Base-by-base conservation (phyloP, 805 yeast genomes). In the Millerago galiae region DNA sequence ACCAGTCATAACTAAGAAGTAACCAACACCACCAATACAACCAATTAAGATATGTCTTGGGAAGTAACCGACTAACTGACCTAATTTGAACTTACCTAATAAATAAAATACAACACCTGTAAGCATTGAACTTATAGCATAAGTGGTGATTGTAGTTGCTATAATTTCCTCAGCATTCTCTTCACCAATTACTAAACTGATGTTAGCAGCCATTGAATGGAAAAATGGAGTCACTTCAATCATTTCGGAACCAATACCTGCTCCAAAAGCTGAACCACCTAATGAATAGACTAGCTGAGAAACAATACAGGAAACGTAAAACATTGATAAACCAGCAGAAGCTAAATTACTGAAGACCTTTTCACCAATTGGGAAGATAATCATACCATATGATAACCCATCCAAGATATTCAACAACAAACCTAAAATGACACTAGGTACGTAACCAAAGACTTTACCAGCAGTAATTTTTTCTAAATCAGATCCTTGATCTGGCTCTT, bases 191-290 rank as follows among this genome's bases (percentile, higher is more conserved):
- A 71, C 68, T 3, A 63, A 58, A 60, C 81, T 68, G 38, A 93
- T 81, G 12, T 81, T 68, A 24, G 75, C 68, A 1, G 97, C 97
- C 95, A 93, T 90, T 3, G 95, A 74, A 58, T 93, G 99, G 69
- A 91, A 91, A 61, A 93, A 93, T 2, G 99, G 99, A 2, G 96
- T 95, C n/a, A 93, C 88, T 61, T 93, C 99, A 51, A 93, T 93
- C 99, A 93, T 93, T 65, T 93, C 98, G 4, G 96, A 85, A 1
- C 99, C 99, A 35, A 91, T 79, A n/a, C 95, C 96, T 2, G 89
- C 74, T 47, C 78, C 79, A 66, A 93, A 91, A 8, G 86, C 84
- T 13, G 96, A 86, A 1, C 95, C 95, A 13, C 99, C 99, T 18
- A 86, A 62, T 0, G 97, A 89, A 58, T 77, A 90, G 6, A 88